These are phyloP conservation scores for Ceratocystis cubensis DNA, from an alignment of 2,329 filamentous ascomycete genomes.

Conservation along the genomic window DNA sequence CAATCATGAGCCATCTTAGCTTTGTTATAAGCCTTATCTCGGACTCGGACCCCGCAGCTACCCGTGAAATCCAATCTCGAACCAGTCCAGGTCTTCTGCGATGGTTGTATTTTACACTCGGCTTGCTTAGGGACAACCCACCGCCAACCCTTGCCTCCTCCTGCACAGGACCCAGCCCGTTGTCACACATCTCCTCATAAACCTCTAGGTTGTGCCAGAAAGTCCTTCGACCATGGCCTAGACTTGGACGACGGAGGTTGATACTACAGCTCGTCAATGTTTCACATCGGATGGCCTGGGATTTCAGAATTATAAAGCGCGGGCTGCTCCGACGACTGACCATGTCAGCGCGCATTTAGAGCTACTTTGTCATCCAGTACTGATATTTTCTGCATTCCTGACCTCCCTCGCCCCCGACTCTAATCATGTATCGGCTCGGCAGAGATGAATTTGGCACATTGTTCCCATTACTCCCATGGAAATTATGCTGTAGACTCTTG, in stretches of 20 bases:
- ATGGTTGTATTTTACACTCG: background rate
- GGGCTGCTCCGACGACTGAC: too few relatives aligned
- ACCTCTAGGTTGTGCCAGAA: background rate
- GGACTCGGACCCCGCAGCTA: background rate
- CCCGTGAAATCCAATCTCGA: background rate
- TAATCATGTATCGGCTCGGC: background rate
- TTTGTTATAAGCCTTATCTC: background rate
- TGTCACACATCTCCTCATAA: background rate
- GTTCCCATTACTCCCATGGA: too few relatives aligned
- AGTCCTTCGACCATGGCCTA: background rate
- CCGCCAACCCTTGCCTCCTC: background rate
- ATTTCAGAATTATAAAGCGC: background rate
- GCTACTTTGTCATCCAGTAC: too few relatives aligned
- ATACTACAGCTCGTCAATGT: background rate
- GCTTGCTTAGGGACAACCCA: background rate
- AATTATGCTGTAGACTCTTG: background rate
- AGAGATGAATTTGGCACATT: background rate
- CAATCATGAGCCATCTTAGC: background rate
- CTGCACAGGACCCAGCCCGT: background rate
- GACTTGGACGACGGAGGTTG: background rate
- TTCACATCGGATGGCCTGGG: background rate
- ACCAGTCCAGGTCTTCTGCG: background rate
- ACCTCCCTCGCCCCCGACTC: background rate
- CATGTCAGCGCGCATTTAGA: too few relatives aligned
- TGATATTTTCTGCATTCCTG: background rate